Conservation (phyloP, 2,329 filamentous ascomycete genomes). For the Monilinia vaccinii-corymbosi region DNA sequence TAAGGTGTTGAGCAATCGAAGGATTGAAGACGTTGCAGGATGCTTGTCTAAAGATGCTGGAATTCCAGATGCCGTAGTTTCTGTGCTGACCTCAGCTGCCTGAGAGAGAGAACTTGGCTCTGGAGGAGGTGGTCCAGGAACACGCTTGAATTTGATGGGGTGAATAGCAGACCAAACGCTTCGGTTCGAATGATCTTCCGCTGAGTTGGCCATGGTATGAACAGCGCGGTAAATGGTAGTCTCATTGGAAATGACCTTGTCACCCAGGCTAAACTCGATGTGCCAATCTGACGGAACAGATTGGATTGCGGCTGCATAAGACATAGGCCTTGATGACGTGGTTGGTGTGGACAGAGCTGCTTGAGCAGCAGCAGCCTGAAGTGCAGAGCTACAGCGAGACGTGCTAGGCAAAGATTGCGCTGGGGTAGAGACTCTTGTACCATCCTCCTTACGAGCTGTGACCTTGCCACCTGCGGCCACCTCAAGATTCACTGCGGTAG, state of each 20-base stretch:
- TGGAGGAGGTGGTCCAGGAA: constrained; percentile 69
- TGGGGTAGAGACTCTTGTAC: constrained; percentile 76
- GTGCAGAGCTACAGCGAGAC: constrained; percentile 33
- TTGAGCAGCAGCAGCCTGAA: constrained; percentile 32
- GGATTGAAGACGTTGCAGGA: constrained; percentile 75
- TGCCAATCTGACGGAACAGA: constrained; percentile 88
- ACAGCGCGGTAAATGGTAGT: constrained; percentile 95
- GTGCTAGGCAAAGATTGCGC: constrained; percentile 47
- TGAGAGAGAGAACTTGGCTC: constrained; percentile 57
- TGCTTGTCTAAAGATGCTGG: constrained; percentile 76
- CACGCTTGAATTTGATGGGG: constrained; percentile 83
- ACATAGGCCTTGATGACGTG: constrained; percentile 55
- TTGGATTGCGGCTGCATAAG: constrained; percentile 78
- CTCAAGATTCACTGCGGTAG: constrained; percentile 85
- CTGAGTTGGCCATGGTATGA: constrained; percentile 47
- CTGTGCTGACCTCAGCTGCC: constrained; percentile 39
- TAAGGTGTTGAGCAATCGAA: constrained; percentile 79
- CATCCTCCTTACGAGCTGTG: constrained; percentile 85
- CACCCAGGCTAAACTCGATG: constrained; percentile 86
- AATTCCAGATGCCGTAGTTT: constrained; percentile 50
- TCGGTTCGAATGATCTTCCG: constrained; percentile 58
- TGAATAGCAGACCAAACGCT: constrained; percentile 88
- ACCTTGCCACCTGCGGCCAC: constrained; percentile 79
- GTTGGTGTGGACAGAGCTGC: constrained; percentile 35
- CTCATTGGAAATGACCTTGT: constrained; percentile 75